Conservation (phyloP, 2,329 filamentous ascomycete genomes). For the Pestalotiopsis sp. region DNA sequence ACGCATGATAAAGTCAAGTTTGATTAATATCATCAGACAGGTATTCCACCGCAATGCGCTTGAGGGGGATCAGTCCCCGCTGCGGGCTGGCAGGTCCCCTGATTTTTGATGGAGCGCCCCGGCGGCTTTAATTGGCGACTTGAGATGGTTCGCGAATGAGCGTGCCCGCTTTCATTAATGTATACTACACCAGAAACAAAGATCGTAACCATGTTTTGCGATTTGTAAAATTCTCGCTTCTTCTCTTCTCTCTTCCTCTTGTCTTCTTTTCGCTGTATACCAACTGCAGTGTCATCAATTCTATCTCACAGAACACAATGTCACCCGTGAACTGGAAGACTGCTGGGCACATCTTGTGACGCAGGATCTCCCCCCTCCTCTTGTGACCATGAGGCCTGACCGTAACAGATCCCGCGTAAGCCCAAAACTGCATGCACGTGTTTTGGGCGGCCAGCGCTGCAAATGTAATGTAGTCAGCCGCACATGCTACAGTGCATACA, state of each 20-base stretch:
- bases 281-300: background rate
- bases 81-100: conserved; percentile 2
- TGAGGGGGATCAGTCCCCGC: background rate
- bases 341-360: background rate
- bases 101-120: background rate
- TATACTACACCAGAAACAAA: background rate
- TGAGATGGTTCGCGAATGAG: background rate
- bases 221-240: background rate
- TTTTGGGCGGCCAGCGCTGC: background rate
- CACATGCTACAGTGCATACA: background rate
- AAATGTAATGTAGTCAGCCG: background rate
- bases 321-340: background rate
- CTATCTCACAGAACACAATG: background rate
- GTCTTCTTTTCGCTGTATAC: background rate
- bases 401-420: background rate
- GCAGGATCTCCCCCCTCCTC: background rate
- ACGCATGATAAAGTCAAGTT: conserved; percentile 6
- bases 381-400: background rate
- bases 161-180: background rate
- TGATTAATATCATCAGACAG: conserved; percentile 2
- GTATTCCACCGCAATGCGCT: conserved; percentile 4
- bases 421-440: background rate
- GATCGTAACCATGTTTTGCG: background rate
- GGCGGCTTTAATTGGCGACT: background rate
- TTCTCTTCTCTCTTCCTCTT: background rate